Evolutionary conservation across 2,329 filamentous ascomycete species (phyloP).

Genomic region (Venturia effusa): DNA sequence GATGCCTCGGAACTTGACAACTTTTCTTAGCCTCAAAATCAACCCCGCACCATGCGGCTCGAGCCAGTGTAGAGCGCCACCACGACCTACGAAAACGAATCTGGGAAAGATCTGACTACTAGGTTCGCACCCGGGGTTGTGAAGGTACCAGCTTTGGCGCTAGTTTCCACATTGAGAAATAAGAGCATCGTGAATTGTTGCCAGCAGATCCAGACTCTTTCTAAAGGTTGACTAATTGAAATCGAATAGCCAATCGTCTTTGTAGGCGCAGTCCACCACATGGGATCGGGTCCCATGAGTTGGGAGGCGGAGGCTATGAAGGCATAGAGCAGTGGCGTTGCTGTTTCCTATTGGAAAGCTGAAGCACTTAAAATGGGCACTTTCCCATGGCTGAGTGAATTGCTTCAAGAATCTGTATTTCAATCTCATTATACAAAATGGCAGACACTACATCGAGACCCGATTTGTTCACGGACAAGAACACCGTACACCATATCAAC

Average conservation of each 20-base stretch:
- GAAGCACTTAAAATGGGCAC: neutral
- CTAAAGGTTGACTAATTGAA: neutral
- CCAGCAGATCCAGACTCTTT: neutral
- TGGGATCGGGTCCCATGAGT: neutral
- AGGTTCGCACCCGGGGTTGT: neutral
- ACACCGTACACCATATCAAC: neutral
- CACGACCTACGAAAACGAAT: neutral
- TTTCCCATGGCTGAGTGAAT: neutral
- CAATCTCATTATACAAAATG: neutral
- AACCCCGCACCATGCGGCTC: neutral
- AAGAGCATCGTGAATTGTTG: neutral
- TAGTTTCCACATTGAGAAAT: neutral
- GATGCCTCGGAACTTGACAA: neutral
- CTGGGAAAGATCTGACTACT: constrained; percentile 6
- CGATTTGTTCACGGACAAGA: neutral
- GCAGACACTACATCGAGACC: neutral
- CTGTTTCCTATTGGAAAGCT: neutral
- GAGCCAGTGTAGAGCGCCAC: neutral
- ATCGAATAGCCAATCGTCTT: neutral
- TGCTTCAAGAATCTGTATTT: neutral
- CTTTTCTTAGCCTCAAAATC: neutral
- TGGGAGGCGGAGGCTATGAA: neutral
- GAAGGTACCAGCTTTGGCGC: neutral
- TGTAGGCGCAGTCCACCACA: neutral
- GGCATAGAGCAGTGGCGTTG: neutral